These are phyloP conservation scores for Copromyces sp. DNA, from an alignment of 495 filamentous ascomycete genomes.

Conservation along the genomic window DNA sequence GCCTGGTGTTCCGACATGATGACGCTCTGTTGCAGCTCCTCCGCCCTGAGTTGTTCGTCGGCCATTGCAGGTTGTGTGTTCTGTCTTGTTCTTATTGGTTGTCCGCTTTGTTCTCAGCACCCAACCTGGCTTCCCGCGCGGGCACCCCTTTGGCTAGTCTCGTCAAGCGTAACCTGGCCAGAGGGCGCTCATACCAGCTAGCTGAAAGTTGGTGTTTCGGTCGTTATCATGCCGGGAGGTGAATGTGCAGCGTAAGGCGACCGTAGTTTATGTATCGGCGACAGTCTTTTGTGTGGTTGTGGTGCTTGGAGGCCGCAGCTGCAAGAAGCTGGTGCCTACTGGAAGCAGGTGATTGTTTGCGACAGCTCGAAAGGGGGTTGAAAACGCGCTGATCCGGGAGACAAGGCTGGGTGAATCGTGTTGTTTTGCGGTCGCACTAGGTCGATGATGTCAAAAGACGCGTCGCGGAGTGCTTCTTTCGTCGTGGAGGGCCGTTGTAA, in stretches of 20 bases:
- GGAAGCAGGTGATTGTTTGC: neutral
- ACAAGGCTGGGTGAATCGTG: neutral
- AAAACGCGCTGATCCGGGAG: constrained; percentile 5
- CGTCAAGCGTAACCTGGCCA: constrained; percentile 11
- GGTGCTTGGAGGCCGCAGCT: neutral
- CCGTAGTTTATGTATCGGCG: neutral
- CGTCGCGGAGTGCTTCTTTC: neutral
- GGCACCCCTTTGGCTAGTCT: constrained; percentile 6
- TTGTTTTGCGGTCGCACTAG: neutral
- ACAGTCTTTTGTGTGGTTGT: neutral
- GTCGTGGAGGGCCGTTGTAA: neutral
- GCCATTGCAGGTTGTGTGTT: constrained; percentile 25
- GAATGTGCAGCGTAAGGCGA: neutral
- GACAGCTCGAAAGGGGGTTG: neutral
- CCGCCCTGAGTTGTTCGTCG: constrained; percentile 39
- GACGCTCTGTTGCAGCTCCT: constrained; percentile 40
- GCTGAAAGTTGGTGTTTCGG: neutral
- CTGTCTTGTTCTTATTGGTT: constrained; percentile 2
- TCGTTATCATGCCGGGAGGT: constrained; percentile 15
- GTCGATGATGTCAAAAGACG: neutral
- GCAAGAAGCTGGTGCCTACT: neutral
- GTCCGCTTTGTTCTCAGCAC: neutral
- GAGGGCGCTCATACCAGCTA: constrained; percentile 14
- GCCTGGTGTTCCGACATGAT: constrained; percentile 31
- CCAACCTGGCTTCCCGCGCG: neutral